Base-by-base conservation (phyloP, 805 yeast species). In the Candida sithepensis region DNA sequence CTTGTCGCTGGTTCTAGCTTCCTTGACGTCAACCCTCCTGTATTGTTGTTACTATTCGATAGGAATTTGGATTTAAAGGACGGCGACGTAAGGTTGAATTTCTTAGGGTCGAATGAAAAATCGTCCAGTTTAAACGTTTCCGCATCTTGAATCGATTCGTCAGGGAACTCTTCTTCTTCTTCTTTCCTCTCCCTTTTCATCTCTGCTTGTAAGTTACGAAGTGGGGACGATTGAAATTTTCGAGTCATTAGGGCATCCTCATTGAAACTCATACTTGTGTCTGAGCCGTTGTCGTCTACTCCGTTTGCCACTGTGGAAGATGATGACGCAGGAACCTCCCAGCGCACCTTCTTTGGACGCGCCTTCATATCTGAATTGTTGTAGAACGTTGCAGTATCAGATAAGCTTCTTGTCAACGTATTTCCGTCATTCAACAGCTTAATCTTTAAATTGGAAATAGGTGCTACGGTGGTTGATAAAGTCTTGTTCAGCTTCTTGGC, bases 271-370 rank as follows among this genome's bases (percentile, higher is more conserved):
- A 51, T 53, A 37, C 49, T 52, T 8, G 55, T 46, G 41, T 58
- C 61, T 2, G 56, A 50, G n/a, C 53, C 16, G 14, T 30, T 14
- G 5, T 30, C 34, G 4, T 12, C 34, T 5, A 10, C 14, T 30
- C 16, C 34, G 14, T 30, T 12, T 30, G 34, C 8, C 16, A 53
- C 10, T n/a, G n/a, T n/a, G n/a, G 45, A 53, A 2, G 47, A 47
- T 24, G 51, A 43, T 28, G 22, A 55, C 56, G 2, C 18, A 2
- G 73, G 73, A 12, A 69, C 68, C 48, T 71, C 71, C 77, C 79
- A 75, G 51, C 79, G 67, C 1, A 77, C 81, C 48, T 69, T 74
- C 45, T 74, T 74, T 12, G 60, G 56, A 54, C 36, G 16, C 6
- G 14, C n/a, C 21, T 34, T n/a, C 16, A 16, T 7, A 6, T 34